Base-by-base conservation (phyloP, 148 eudicot genomes). In the Diospyros lotus region DNA sequence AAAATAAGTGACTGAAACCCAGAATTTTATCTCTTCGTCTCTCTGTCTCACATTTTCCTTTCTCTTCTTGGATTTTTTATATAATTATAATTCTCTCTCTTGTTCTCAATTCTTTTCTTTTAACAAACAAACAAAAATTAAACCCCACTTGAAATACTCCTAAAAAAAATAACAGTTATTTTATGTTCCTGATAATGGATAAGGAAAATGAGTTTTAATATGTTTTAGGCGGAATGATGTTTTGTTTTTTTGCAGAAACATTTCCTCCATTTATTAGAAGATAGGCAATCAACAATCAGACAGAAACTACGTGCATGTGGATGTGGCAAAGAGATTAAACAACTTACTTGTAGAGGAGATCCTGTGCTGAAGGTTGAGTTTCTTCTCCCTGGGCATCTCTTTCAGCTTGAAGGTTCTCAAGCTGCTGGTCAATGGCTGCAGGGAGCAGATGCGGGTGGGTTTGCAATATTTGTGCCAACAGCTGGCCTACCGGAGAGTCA, bases 341-440 rank as follows among this genome's bases (percentile, higher is more conserved):
- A 9, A 73, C 83, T 77, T 76, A 93, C 98, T 85, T 89, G 74
- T 91, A 89, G 54, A 93, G 90, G 73, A 83, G 87, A 78, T 86
- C 97, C 75, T 86, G 91, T 54, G 94, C 76, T 67, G 89, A 78
- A 44, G 89, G 69, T 46, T 89, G 80, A 58, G 83, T 74, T 79
- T 82, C 88, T 80, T 84, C 75, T 64, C 72, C 77, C 69, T 88
- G 78, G 51, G 85, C 78, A 40, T 89, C 94, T 78, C 90, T 87
- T 65, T 90, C 89, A 68, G 78, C 88, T 80, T 89, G 88, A 66
- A 95, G 88, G 80, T 84, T 83, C 89, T 95, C 97, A 53, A 95
- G 99, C 80, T 93, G 96, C 77, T 92, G 99, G 71, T 95, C 99
- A 75, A 93, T 86, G 68, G 99, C 86, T 79, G 97, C 88, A 40